phyloP scores from a whole-genome alignment of 139 green algal species.

The Dunaliella sp. region DNA sequence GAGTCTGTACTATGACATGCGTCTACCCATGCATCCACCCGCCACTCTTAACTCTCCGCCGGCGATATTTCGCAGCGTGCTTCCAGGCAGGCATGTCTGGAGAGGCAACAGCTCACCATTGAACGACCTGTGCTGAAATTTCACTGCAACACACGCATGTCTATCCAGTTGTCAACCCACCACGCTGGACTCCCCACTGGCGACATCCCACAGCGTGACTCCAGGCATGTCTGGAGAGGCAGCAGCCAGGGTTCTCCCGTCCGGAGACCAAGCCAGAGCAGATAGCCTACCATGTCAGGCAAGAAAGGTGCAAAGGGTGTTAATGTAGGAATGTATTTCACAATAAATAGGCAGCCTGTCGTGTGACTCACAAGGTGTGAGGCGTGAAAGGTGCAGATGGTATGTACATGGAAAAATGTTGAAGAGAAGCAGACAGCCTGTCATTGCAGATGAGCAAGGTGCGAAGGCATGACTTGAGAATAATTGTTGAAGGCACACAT shows the following conservation, averaged over 20 bases:
- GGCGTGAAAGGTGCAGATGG: too few relatives aligned
- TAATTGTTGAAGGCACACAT: too few relatives aligned
- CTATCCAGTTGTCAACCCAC: too few relatives aligned
- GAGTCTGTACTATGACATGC: too few relatives aligned
- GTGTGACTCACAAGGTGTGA: neutral
- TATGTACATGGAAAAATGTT: too few relatives aligned
- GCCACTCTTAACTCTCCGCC: neutral
- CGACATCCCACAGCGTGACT: slow-evolving; percentile 55
- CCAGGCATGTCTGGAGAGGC: slow-evolving; percentile 36
- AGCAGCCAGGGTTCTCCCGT: slow-evolving; percentile 48
- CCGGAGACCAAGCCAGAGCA: slow-evolving; percentile 43
- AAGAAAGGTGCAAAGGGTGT: too few relatives aligned
- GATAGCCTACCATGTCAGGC: slow-evolving; percentile 47
- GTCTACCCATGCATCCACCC: neutral
- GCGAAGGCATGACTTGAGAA: too few relatives aligned
- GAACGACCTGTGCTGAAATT: slow-evolving; percentile 45
- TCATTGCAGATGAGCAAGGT: too few relatives aligned
- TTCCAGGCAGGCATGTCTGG: slow-evolving; percentile 31
- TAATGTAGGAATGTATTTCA: too few relatives aligned
- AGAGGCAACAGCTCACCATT: slow-evolving; percentile 41
- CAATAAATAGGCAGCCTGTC: too few relatives aligned
- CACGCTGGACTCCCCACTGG: neutral
- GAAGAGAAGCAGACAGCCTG: too few relatives aligned
- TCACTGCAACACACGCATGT: slow-evolving; percentile 4
- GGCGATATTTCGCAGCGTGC: slow-evolving; percentile 50